A percentile compares a stretch with the other conserved stretches of the same genome.
phyloP scores from a whole-genome alignment of 129 eudicot genomes.

The Flaveria ramosissima region DNA sequence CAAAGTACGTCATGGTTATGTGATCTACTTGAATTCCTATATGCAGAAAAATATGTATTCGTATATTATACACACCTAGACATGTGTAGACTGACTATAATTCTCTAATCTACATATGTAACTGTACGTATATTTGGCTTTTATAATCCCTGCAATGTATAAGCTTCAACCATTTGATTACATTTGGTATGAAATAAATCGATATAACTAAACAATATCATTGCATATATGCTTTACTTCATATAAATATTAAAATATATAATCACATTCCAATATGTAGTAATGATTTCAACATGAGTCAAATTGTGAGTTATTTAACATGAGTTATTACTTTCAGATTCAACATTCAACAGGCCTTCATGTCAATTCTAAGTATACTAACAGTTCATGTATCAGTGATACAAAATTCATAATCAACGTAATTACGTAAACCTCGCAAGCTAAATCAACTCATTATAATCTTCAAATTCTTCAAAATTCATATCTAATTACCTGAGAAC shows the following conservation, averaged over 20 bases:
- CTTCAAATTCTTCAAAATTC: neutral
- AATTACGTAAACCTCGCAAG: too few species aligned
- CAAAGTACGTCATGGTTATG: too few species aligned
- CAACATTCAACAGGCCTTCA: neutral
- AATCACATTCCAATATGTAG: too few species aligned
- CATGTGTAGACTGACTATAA: too few species aligned
- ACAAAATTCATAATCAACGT: neutral
- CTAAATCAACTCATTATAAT: neutral
- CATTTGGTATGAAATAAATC: neutral
- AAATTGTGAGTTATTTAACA: neutral
- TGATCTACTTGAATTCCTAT: too few species aligned
- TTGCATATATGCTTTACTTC: neutral
- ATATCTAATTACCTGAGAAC: constrained; percentile 48
- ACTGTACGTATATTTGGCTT: too few species aligned
- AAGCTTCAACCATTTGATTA: neutral
- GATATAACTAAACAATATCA: neutral
- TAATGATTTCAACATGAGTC: neutral
- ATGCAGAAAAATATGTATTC: too few species aligned
- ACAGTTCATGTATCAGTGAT: neutral
- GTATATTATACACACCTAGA: too few species aligned
- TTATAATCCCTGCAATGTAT: neutral
- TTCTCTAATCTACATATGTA: too few species aligned
- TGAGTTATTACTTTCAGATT: neutral
- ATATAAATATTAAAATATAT: too few species aligned
- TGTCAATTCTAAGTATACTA: neutral